Evolutionary conservation across 208 protist species (phyloP).

Genomic region (Trypanosoma congolense): DNA sequence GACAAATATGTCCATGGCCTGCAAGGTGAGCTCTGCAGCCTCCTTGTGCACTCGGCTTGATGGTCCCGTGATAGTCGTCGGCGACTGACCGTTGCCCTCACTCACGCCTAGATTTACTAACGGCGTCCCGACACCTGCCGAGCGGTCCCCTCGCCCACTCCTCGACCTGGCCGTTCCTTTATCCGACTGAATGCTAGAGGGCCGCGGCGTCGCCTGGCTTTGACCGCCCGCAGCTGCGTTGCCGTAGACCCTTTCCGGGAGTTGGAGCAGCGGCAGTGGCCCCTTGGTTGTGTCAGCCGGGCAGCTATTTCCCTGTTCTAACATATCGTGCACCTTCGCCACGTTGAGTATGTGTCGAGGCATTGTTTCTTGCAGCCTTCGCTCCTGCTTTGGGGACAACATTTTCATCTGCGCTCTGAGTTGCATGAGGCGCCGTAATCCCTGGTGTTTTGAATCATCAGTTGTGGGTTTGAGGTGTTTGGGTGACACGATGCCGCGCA

Average conservation of each 20-base stretch:
- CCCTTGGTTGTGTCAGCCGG: background rate
- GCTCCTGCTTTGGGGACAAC: slow-evolving; percentile 26
- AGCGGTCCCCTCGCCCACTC: too few species aligned
- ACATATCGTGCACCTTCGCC: slow-evolving; percentile 10
- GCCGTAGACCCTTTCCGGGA: slow-evolving; percentile 48
- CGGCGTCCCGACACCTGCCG: too few species aligned
- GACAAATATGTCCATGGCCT: slow-evolving; percentile 42
- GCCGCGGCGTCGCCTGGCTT: too few species aligned
- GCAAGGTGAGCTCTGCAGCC: slow-evolving; percentile 42
- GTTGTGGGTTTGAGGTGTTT: slow-evolving; percentile 50
- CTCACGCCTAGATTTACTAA: background rate
- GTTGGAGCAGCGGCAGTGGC: slow-evolving; percentile 23
- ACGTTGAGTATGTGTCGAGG: slow-evolving; percentile 23
- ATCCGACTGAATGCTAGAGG: too few species aligned
- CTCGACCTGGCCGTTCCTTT: too few species aligned
- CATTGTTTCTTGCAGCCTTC: slow-evolving; percentile 55
- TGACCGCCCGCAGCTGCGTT: slow-evolving; percentile 44
- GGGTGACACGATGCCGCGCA: slow-evolving; percentile 57
- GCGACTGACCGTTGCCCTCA: background rate
- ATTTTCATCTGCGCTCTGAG: slow-evolving; percentile 38
- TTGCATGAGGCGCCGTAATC: slow-evolving; percentile 65
- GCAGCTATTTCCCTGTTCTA: slow-evolving; percentile 14
- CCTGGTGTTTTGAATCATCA: slow-evolving; percentile 46
- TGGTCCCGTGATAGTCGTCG: slow-evolving; percentile 47
- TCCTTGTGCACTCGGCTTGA: slow-evolving; percentile 52